Evolutionary conservation across 495 filamentous ascomycete genomes (phyloP), one percentile per base, ranked within the genome.

Genomic region (Annulohypoxylon bovei): DNA sequence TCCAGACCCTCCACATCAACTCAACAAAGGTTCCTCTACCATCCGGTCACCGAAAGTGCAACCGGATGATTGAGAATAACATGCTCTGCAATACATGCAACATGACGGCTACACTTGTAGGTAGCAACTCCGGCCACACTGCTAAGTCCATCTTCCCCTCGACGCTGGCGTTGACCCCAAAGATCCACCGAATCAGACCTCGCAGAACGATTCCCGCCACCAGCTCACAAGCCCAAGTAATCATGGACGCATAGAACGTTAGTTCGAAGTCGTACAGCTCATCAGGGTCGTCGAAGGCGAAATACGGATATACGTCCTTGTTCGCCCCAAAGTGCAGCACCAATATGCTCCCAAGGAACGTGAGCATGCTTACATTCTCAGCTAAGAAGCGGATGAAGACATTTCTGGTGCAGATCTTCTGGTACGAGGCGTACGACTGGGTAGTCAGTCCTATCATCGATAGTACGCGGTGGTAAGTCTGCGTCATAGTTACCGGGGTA

Each of bases 81-180:
- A 90, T 90, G 67, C 89, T 90, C 77, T 89, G 88, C 76, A 89
- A 71, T 25, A 90, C 88, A 65, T 90, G 88, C 70, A 90, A 78
- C 78, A 86, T 85, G 12, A 89, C 87, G 7, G 84, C 86, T 22
- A 89, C 81, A 40, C 84, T 84, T 30, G 88, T 89, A 8, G 88
- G 88, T 50, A 90, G 73, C 58, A 90, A 71, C 79, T 89, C 88
- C 6, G 88, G 88, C 82, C 86, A 89, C 55, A 83, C 83, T 0
- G 81, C 81, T 65, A 90, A 79, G 74, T 90, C 88, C 44, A 84
- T 78, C 60, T 83, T 85, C 20, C 86, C 88, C 75, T 89, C 88
- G 22, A 81, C 80, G 37, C 85, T 87, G 22, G 89, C 88, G 64
- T 83, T 81, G 49, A 89, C 84, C 18, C 78, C 78, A 71, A 86